phyloP scores from a whole-genome alignment of 768 basidiomycete genomes.

The Lentinula sp. region DNA sequence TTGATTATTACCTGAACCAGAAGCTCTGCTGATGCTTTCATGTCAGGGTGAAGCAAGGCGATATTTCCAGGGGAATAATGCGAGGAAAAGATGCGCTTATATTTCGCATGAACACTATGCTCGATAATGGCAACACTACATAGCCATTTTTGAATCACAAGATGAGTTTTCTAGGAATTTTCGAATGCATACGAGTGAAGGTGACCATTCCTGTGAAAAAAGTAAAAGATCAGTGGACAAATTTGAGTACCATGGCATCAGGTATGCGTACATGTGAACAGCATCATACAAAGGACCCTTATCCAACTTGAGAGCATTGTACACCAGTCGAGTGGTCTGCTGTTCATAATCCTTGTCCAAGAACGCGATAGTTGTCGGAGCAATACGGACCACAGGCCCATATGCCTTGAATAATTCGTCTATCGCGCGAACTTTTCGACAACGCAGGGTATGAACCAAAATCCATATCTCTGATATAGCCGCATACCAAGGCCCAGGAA shows the following conservation, averaged over 20 bases:
- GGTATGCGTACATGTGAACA: constrained; percentile 58
- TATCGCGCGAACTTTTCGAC: constrained; percentile 65
- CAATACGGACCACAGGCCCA: constrained; percentile 74
- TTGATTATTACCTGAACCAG: constrained; percentile 48
- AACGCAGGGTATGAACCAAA: constrained; percentile 60
- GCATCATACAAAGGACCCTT: constrained; percentile 80
- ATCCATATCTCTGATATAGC: constrained; percentile 71
- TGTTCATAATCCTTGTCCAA: constrained; percentile 44
- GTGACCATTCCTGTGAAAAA: constrained; percentile 60
- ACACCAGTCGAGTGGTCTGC: constrained; percentile 57
- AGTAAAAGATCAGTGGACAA: constrained; percentile 9
- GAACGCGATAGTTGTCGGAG: constrained; percentile 76
- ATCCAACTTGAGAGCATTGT: constrained; percentile 73
- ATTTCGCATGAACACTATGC: constrained; percentile 59
- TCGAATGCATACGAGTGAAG: constrained; percentile 64
- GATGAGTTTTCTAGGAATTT: constrained; percentile 29
- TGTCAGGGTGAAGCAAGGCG: constrained; percentile 63
- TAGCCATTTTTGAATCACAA: constrained; percentile 15
- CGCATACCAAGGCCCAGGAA: constrained; percentile 79
- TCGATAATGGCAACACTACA: constrained; percentile 75
- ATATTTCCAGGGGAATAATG: constrained; percentile 66
- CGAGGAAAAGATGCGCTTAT: constrained; percentile 68
- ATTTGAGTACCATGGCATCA: constrained; percentile 8
- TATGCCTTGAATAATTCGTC: constrained; percentile 65
- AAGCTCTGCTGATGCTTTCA: constrained; percentile 54